Evolutionary conservation across 176 grass and related monocot genomes (phyloP), one percentile per base, ranked within the genome.

Genomic region (Paspalum vaginatum): DNA sequence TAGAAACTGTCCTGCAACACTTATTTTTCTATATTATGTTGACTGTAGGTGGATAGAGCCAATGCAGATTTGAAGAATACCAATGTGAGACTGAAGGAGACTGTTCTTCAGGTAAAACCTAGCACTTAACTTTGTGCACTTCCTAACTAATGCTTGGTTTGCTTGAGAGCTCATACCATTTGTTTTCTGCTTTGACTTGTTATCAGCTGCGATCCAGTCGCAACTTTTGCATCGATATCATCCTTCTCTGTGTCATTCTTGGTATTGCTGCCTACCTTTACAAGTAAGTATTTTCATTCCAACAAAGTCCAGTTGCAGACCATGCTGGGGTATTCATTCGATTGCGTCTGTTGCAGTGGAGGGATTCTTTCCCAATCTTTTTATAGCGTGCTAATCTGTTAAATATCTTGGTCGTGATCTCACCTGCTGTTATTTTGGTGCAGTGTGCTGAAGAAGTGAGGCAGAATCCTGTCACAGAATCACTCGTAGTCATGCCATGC

Each of bases 201-300:
- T 71, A 68, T 45, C 81, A 94, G 92, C 82, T 94, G 63, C 89
- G 92, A 79, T 94, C 92, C 64, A 94, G 92, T 61, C 92, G 89
- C 86, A 94, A 94, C 65, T 94, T 94, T 64, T 94, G 92, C 75
- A 83, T 94, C 0, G 92, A 94, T 58, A 94, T 91, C 72, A 78
- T 94, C 87, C 85, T 94, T 79, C 84, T 94, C 6, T 94, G 89
- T 32, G 77, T 94, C 72, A 91, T 94, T 83, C 84, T 94, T 66
- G 92, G 92, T 1, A 94, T 94, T 73, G 87, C 92, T n/a, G 92
- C 92, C 54, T 94, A 94, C 70, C 89, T 94, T 25, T 91, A 94
- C 81, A 94, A 94, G 92, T 91, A 85, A 91, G 92, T 91, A 51
- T 13, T 66, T 72, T 53, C 40, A 52, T 58, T n/a, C 7, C 70